Evolutionary conservation across 148 eudicot species (phyloP).

Genomic region (Fagopyrum tataricum): DNA sequence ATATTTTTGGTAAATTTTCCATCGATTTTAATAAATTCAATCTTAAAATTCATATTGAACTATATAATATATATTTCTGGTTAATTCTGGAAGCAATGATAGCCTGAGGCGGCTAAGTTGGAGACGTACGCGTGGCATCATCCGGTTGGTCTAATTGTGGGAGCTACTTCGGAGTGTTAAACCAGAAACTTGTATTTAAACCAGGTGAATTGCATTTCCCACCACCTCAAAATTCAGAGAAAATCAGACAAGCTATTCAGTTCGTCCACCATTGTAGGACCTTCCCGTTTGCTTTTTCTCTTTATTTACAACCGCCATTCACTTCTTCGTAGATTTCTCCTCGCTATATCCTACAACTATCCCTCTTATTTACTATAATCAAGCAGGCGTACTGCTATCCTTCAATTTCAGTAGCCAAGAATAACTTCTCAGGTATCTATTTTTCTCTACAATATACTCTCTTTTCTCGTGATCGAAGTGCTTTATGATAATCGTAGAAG

Average conservation of each 20-base stretch:
- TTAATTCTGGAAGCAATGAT: too few species aligned
- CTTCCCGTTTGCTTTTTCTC: background rate
- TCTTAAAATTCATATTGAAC: too few species aligned
- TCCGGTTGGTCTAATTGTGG: too few species aligned
- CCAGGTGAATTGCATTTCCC: too few species aligned
- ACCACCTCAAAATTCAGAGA: too few species aligned
- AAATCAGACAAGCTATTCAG: background rate
- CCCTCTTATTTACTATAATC: background rate
- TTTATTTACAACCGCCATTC: background rate
- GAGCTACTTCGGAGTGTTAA: too few species aligned
- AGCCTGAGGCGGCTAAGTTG: too few species aligned
- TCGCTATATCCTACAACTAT: background rate
- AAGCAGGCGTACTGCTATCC: background rate
- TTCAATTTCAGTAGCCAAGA: background rate
- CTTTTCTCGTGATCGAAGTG: background rate
- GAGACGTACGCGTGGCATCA: too few species aligned
- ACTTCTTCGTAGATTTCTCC: background rate
- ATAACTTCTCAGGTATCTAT: background rate
- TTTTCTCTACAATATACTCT: background rate
- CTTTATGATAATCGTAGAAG: background rate
- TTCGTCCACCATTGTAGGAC: slow-evolving; percentile 4
- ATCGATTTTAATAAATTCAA: too few species aligned
- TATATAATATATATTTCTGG: too few species aligned
- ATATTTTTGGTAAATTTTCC: too few species aligned
- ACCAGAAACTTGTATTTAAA: too few species aligned